A percentile compares a stretch with the other conserved stretches of the same genome.
Conservation (phyloP, 768 basidiomycete genomes). For the Leccinellum albellum region DNA sequence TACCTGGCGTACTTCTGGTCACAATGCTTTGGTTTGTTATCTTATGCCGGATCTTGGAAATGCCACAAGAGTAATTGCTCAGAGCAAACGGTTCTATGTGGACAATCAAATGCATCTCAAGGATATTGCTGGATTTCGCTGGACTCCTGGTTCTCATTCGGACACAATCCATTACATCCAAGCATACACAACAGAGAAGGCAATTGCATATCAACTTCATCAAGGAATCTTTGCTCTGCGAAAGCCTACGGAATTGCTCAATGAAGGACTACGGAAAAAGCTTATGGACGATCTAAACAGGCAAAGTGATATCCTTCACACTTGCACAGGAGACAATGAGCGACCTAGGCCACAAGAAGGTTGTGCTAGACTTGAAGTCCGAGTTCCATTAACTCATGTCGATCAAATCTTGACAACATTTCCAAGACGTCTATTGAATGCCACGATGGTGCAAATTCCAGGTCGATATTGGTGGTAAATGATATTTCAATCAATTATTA, state of each 20-base stretch:
- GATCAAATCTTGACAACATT: neutral
- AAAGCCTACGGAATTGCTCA: neutral
- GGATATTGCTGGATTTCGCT: conserved; percentile 3
- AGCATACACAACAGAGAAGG: conserved; percentile 8
- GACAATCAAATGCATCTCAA: conserved; percentile 6
- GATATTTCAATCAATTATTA: neutral
- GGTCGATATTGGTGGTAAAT: conserved; percentile 1
- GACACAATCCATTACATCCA: neutral
- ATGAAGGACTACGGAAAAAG: neutral
- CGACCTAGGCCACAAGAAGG: too few species aligned
- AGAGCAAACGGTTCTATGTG: rapidly evolving
- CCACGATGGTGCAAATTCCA: neutral
- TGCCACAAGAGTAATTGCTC: rapidly evolving
- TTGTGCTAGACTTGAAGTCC: neutral
- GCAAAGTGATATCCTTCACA: too few species aligned
- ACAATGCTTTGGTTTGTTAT: neutral
- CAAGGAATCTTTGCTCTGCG: neutral
- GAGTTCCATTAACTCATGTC: neutral
- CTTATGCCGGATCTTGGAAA: neutral
- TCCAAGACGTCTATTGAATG: neutral
- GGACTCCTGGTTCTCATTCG: neutral
- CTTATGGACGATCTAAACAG: neutral
- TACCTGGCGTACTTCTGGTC: neutral
- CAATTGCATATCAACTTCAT: conserved; percentile 8
- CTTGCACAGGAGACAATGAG: too few species aligned